Conservation (phyloP, 139 green algal species). For the Chlamydomonas asymmetrica region DNA sequence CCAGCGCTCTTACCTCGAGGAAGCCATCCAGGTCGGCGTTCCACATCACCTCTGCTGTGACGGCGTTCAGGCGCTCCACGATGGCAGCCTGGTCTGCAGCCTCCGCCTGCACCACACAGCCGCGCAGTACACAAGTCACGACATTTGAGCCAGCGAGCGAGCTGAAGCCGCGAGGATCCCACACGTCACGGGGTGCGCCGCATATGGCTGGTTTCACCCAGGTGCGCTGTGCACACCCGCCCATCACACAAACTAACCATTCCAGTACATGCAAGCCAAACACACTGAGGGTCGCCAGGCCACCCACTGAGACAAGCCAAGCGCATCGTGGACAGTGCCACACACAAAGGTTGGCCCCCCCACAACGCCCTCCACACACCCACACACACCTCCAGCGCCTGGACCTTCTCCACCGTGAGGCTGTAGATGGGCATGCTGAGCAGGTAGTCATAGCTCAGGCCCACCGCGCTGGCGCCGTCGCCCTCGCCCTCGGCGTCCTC, state of each 20-base stretch:
- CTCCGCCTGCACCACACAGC: too few species aligned
- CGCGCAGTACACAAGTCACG: not conserved
- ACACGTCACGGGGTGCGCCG: too few species aligned
- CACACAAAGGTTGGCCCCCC: too few species aligned
- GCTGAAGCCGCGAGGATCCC: not conserved
- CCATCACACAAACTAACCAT: too few species aligned
- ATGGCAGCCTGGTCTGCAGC: conserved; percentile 39
- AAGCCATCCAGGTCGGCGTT: conserved; percentile 83
- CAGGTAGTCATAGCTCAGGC: conserved; percentile 91
- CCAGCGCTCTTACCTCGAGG: conserved; percentile 57
- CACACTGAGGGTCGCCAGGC: too few species aligned
- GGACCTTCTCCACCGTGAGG: conserved; percentile 94
- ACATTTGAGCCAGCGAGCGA: not conserved
- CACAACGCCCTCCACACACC: too few species aligned
- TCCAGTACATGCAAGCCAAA: too few species aligned
- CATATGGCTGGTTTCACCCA: too few species aligned
- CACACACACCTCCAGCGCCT: too few species aligned
- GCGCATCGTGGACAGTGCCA: too few species aligned
- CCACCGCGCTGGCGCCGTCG: conserved; percentile 1
- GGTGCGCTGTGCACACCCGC: too few species aligned
- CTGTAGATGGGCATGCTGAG: conserved; percentile 93
- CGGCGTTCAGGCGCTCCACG: conserved; percentile 64
- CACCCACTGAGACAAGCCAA: too few species aligned
- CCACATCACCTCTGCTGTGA: conserved; percentile 79
- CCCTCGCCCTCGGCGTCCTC: conserved; percentile 45